Evolutionary conservation across 805 yeast genomes (phyloP), one percentile per base, ranked within the genome.

Genomic region (Metschnikowia picachoensis): DNA sequence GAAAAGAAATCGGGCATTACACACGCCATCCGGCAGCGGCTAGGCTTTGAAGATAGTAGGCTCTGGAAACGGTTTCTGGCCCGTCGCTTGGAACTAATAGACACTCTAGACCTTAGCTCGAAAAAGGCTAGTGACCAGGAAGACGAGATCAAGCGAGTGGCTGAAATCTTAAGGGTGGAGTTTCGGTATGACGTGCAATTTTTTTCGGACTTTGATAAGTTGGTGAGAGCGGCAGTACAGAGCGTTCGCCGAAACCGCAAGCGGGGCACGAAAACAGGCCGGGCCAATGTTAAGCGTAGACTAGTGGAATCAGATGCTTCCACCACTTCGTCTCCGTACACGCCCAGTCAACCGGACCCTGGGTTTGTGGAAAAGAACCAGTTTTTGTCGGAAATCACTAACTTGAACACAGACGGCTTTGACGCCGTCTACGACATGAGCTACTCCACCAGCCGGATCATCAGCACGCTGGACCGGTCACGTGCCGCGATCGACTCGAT

Each of bases 41-140:
- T 94, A 39, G 78, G 83, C 43, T 94, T 94, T 66, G 73, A 73
- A 9, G 97, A 94, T 62, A 96, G 88, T 50, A 72, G 80, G 36
- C 74, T 77, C 46, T 94, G 99, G 99, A 88, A 87, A 61, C 77
- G 81, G 56, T 92, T 94, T 62, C 85, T 94, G n/a, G 88, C 95
- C 1, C 74, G 98, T 46, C 72, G 99, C 48, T 72, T 94, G 20
- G 96, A 90, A 65, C 73, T 94, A 44, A 94, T 94, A 35, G 97
- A 91, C 60, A 78, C 85, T 17, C 74, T 84, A 50, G 72, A 79
- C 40, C 67, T 82, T 46, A 77, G 82, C 51, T 67, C 79, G 15
- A 79, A 80, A 52, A 91, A 90, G 70, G 98, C 98, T 8, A 80
- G 89, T 47, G 98, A 94, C 61, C 99, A 92, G 64, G 97, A 92